Conservation (phyloP, 2,329 filamentous ascomycete species). For the Cladophialophora chaetospira region DNA sequence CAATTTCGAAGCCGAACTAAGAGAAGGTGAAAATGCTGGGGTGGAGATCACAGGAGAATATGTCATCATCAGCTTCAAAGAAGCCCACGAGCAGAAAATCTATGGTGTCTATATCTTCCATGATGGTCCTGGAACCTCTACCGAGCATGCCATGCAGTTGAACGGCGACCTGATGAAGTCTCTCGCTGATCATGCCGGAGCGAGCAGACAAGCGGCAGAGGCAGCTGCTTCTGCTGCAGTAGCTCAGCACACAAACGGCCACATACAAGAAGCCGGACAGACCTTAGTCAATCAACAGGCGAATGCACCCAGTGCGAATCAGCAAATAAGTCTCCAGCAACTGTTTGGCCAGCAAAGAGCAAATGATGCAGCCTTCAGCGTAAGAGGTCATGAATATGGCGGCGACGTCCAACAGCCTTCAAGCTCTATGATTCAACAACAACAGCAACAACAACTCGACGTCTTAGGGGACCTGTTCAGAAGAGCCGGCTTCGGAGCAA, state of each 20-base stretch:
- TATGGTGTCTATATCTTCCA: slow-evolving; percentile 67
- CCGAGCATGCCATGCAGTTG: slow-evolving; percentile 53
- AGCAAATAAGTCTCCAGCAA: slow-evolving; percentile 55
- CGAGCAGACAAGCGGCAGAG: slow-evolving; percentile 49
- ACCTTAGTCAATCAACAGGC: slow-evolving; percentile 32
- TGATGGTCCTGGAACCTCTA: slow-evolving; percentile 59
- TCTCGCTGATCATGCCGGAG: slow-evolving; percentile 55
- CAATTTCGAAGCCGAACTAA: slow-evolving; percentile 69
- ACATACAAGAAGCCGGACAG: slow-evolving; percentile 42
- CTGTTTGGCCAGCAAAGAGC: slow-evolving; percentile 58
- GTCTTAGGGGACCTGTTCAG: slow-evolving; percentile 48
- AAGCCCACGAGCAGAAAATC: slow-evolving; percentile 41
- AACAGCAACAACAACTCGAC: slow-evolving; percentile 36
- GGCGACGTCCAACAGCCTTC: slow-evolving; percentile 4
- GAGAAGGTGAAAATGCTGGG: slow-evolving; percentile 55
- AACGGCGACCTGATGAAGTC: slow-evolving; percentile 53
- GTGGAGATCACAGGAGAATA: slow-evolving; percentile 67
- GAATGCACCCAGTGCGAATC: slow-evolving; percentile 47
- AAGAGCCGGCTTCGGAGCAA: slow-evolving; percentile 42
- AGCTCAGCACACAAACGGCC: slow-evolving; percentile 36
- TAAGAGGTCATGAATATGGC: slow-evolving; percentile 47
- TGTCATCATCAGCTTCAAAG: slow-evolving; percentile 57
- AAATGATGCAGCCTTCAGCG: slow-evolving; percentile 54
- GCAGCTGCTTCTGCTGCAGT: slow-evolving; percentile 40
- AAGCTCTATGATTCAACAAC: slow-evolving; percentile 1